phyloP scores from a whole-genome alignment of 2,329 filamentous ascomycete genomes.

The Keithomyces neogunnii region DNA sequence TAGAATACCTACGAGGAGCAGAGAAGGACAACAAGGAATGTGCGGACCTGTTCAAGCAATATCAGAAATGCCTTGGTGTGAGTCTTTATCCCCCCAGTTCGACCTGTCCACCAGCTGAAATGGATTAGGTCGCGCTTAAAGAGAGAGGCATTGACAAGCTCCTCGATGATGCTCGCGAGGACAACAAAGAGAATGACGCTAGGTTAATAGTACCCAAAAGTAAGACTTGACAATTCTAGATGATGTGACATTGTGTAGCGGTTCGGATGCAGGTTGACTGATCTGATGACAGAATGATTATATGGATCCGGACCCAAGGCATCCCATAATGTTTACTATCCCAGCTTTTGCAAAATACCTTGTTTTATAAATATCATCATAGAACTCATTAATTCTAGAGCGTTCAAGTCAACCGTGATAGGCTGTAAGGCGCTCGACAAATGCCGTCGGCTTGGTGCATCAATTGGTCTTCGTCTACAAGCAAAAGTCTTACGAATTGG shows the following conservation, averaged over 20 bases:
- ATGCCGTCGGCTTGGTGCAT: too few relatives aligned
- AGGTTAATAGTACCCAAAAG: slow-evolving; percentile 34
- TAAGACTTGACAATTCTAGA: slow-evolving; percentile 13
- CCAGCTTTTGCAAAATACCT: too few relatives aligned
- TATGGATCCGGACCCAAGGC: too few relatives aligned
- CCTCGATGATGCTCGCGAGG: slow-evolving; percentile 81
- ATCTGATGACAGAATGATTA: too few relatives aligned
- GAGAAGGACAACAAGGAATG: slow-evolving; percentile 80
- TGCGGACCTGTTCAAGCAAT: slow-evolving; percentile 75
- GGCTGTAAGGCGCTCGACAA: too few relatives aligned
- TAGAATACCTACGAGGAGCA: slow-evolving; percentile 83
- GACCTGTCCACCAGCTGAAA: not conserved
- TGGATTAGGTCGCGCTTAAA: slow-evolving; percentile 67
- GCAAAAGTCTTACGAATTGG: not conserved
- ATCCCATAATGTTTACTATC: too few relatives aligned
- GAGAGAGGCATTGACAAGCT: slow-evolving; percentile 87
- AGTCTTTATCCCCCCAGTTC: not conserved
- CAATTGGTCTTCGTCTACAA: too few relatives aligned
- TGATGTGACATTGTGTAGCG: too few relatives aligned
- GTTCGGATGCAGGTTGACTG: too few relatives aligned
- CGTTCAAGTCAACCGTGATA: too few relatives aligned
- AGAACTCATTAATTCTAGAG: too few relatives aligned
- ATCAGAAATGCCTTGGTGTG: slow-evolving; percentile 78
- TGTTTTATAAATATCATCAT: too few relatives aligned
- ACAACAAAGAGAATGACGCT: slow-evolving; percentile 79